phyloP scores from a whole-genome alignment of 1,284 basidiomycete species.

The Microbotryomycetes sp. region DNA sequence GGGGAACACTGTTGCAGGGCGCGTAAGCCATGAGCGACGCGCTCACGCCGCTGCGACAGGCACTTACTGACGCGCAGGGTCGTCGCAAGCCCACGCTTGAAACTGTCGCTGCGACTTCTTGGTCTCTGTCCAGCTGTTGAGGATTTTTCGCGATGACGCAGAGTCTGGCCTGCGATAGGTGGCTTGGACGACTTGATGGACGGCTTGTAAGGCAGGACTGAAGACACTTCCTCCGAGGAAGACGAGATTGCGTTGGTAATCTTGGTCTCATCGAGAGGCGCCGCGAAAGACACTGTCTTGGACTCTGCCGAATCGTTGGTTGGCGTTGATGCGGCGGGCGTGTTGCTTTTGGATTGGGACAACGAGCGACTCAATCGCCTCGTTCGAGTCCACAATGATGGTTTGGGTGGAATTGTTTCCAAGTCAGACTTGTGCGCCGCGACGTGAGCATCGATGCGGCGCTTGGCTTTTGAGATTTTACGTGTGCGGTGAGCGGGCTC shows the following conservation, averaged over 20 bases:
- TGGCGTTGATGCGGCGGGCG: not conserved
- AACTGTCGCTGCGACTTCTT: conserved; percentile 10
- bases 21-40: no score
- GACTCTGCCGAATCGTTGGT: not conserved
- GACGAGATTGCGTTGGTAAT: not conserved
- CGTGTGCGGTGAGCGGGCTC: not conserved
- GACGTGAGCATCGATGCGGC: conserved; percentile 16
- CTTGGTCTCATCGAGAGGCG: not conserved
- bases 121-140: not conserved
- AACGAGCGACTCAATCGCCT: not conserved
- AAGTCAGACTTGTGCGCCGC: conserved; percentile 9
- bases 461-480: not conserved
- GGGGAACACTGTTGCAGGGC: conserved; percentile 11
- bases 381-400: not conserved
- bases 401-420: not conserved
- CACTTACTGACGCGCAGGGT: conserved; percentile 18
- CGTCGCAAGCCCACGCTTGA: conserved; percentile 10
- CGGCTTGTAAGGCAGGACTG: not conserved
- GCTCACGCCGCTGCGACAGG: no score
- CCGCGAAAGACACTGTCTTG: not conserved
- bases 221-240: not conserved
- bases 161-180: not conserved
- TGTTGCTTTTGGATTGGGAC: not conserved
- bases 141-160: not conserved
- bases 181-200: not conserved